Conservation (phyloP, 768 basidiomycete species). For the Panaeolus cyanescens region DNA sequence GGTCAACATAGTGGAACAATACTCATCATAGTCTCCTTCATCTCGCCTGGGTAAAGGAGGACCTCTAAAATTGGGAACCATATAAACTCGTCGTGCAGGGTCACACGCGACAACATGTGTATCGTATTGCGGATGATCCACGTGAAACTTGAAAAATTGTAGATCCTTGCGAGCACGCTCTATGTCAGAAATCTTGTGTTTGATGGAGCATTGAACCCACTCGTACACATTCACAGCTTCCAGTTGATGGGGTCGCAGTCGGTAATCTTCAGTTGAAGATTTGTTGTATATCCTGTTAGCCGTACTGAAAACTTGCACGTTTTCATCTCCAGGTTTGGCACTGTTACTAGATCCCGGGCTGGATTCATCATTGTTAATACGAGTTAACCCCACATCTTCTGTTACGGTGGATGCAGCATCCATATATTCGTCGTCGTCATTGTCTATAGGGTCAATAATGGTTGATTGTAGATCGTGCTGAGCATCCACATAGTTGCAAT, state of each 20-base stretch:
- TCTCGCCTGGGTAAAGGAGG: slow-evolving; percentile 30
- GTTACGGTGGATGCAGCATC: no score
- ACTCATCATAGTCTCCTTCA: slow-evolving; percentile 29
- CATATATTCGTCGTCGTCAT: slow-evolving; percentile 18
- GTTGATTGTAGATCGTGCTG: slow-evolving; percentile 30
- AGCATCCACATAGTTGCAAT: slow-evolving; percentile 34
- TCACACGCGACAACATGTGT: not conserved
- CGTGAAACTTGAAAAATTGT: not conserved
- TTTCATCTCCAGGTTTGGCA: no score
- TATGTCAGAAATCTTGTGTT: not conserved
- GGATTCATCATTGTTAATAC: no score
- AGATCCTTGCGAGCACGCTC: no score
- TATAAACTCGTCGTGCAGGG: not conserved
- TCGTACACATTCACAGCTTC: slow-evolving; percentile 3
- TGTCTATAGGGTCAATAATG: slow-evolving; percentile 31
- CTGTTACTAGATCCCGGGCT: no score
- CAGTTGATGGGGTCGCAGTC: not conserved
- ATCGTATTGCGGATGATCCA: slow-evolving; percentile 1
- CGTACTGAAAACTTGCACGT: slow-evolving; percentile 2
- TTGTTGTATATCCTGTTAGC: not conserved
- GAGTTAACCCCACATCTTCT: not conserved
- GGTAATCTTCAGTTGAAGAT: slow-evolving; percentile 4
- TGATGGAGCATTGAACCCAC: slow-evolving; percentile 1
- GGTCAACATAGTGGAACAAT: slow-evolving; percentile 32
- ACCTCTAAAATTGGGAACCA: slow-evolving; percentile 30